Base-by-base conservation (phyloP, 148 eudicot species). In the Chenopodium formosanum region DNA sequence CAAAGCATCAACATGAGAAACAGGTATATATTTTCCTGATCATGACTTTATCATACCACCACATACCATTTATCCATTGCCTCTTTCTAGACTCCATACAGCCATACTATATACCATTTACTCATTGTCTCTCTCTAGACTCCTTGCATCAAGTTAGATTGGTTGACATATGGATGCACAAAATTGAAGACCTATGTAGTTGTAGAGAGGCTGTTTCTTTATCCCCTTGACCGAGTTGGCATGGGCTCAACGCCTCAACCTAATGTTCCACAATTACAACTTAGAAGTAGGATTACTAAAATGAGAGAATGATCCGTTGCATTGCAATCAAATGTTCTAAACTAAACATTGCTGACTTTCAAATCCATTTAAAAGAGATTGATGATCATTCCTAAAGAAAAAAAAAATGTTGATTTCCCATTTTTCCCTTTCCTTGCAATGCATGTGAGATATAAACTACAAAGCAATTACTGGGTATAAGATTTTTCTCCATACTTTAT, bases 1-100 rank as follows among this genome's bases (percentile, higher is more conserved):
- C 86, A 34, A 94, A 97, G 89, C 98, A 86, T 90, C 98, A 94
- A 85, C 85, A 83, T 37, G 99, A 97, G 87, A 97, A 94, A 84
- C 98, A 94, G 97, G 99, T 92, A 31, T 2, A 31, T 31, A 83
- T 53, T 29, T 71, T 69, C 65, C 32, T 27, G 46, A 16, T 53
- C 32, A 16, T 53, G 78, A 16, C 7, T 75, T 12, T 10, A 22
- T 0, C 7, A 6, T 34, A 34, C n/a, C 25, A 34, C 9, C 47
- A 0, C 40, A 40, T 34, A 14, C 60, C 52, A 7, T 70, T 70
- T 34, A 37, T 9, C 12, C 47, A 53, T 53, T 53, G 14, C 60
- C 20, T 53, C 17, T 53, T 14, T 53, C 60, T 53, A 16, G 60
- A 16, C 60, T 66, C n/a, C 23, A 37, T 32, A 34, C 10, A n/a